A percentile compares a stretch with the other conserved stretches of the same genome.
phyloP scores from a whole-genome alignment of 106 monocot genomes.

The Dendrobium nobile region DNA sequence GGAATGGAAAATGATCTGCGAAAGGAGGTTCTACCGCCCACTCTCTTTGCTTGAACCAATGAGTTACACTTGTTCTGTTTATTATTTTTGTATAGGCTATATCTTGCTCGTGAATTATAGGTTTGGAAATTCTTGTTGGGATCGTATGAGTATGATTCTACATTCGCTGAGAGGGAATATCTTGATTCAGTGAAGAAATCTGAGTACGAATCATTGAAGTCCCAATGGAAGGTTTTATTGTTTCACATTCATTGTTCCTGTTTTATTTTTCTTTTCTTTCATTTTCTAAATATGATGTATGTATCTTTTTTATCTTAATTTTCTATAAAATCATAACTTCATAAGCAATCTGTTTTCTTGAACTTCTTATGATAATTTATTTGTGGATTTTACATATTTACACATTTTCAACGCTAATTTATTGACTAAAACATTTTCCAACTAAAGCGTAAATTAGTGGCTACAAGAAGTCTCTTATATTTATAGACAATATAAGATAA shows the following conservation, averaged over 20 bases:
- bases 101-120: slow-evolving; percentile 12
- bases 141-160: slow-evolving; percentile 55
- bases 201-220: slow-evolving; percentile 63
- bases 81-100: neutral
- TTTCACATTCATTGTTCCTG: neutral
- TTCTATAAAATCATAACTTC: neutral
- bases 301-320: neutral
- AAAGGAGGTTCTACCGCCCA: slow-evolving; percentile 50
- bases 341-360: neutral
- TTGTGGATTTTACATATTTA: neutral
- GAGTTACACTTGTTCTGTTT: neutral
- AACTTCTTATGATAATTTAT: neutral
- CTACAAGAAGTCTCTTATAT: too few species aligned
- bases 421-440: too few species aligned
- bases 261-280: neutral
- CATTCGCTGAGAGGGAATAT: slow-evolving; percentile 70
- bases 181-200: slow-evolving; percentile 42
- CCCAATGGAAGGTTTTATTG: slow-evolving; percentile 53
- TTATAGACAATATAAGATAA: too few species aligned
- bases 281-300: neutral
- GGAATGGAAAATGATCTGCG: slow-evolving; percentile 75
- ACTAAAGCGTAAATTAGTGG: too few species aligned
- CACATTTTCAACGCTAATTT: too few species aligned
- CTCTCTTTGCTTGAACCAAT: neutral
- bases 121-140: slow-evolving; percentile 71